Evolutionary conservation across 148 eudicot genomes (phyloP).

Genomic region (Tetragonia tetragonoides): DNA sequence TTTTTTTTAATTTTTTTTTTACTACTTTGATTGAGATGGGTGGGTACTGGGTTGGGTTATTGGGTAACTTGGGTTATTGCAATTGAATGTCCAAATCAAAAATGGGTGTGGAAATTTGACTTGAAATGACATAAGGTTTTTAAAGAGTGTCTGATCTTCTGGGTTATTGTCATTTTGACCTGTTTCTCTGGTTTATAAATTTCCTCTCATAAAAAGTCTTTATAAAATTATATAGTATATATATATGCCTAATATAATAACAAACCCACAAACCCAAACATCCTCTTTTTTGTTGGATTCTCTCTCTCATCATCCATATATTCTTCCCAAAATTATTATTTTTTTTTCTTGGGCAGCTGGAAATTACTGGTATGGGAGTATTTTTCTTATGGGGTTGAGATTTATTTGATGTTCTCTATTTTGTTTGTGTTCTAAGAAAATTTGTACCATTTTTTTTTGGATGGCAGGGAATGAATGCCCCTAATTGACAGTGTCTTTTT

Average conservation of each 20-base stretch:
- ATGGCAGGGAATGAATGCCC: slow-evolving; percentile 21
- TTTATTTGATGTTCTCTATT: slow-evolving; percentile 7
- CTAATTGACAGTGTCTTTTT: slow-evolving; percentile 18
- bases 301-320: slow-evolving; percentile 25
- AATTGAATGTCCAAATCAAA: slow-evolving; percentile 40
- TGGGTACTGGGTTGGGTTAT: slow-evolving; percentile 17
- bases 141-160: slow-evolving; percentile 25
- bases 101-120: slow-evolving; percentile 42
- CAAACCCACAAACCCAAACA: slow-evolving; percentile 22
- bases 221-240: not conserved
- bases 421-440: slow-evolving; percentile 19
- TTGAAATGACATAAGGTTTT: slow-evolving; percentile 29
- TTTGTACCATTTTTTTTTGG: slow-evolving; percentile 4
- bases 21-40: slow-evolving; percentile 16
- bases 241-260: slow-evolving; percentile 25
- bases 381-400: slow-evolving; percentile 20
- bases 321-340: slow-evolving; percentile 6
- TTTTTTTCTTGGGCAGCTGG: slow-evolving; percentile 16
- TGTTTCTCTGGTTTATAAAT: slow-evolving; percentile 6
- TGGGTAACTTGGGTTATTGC: not conserved
- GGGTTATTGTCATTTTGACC: slow-evolving; percentile 32
- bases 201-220: not conserved
- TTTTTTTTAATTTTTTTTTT: not conserved
- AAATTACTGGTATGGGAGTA: slow-evolving; percentile 22
- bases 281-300: slow-evolving; percentile 32